Base-by-base conservation (phyloP, 805 yeast genomes). In the Wickerhamiella domercqiae region DNA sequence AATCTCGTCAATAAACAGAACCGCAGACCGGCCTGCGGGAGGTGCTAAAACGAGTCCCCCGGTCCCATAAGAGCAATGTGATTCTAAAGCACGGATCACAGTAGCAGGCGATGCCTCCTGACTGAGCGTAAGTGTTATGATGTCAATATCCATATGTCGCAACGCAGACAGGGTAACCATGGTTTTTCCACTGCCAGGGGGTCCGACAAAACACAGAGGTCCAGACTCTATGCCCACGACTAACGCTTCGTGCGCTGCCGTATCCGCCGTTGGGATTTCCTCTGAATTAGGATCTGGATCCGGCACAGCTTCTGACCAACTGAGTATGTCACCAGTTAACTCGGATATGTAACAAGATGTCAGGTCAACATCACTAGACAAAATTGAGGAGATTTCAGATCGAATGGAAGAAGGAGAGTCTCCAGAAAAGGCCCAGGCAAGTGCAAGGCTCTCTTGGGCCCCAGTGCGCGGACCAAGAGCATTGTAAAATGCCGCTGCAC, bases 101-200 rank as follows among this genome's bases (percentile, higher is more conserved):
- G 75, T 58, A 1, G 57, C 60, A 0, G 87, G 79, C 0, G 75
- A 60, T 0, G 93, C 77, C 15, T 79, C 84, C 44, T 80, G 80
- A 1, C 94, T 82, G 49, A 86, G 83, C 48, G 83, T 87, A 47
- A 87, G 54, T 3, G 82, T 71, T 2, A 74, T 64, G 2, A 83
- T 60, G 16, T 73, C 78, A 41, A 73, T 61, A 13, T 67, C 63
- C 0, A 75, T 66, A 0, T 78, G 65, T 37, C 80, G 60, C 29
- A 87, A 52, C 0, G 83, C 75, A 34, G 76, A 71, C 46, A 81
- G 66, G 15, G 87, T 57, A 0, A 86, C 74, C 97, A 87, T 86
- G 0, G 97, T 86, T 53, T 87, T 87, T 40, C 97, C 97, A 0
- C 95, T 78, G 3, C 97, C 97, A 0, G 97, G 96, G 0, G 97